Evolutionary conservation across 2,329 filamentous ascomycete genomes (phyloP).

Genomic region (Colletotrichum sojae): DNA sequence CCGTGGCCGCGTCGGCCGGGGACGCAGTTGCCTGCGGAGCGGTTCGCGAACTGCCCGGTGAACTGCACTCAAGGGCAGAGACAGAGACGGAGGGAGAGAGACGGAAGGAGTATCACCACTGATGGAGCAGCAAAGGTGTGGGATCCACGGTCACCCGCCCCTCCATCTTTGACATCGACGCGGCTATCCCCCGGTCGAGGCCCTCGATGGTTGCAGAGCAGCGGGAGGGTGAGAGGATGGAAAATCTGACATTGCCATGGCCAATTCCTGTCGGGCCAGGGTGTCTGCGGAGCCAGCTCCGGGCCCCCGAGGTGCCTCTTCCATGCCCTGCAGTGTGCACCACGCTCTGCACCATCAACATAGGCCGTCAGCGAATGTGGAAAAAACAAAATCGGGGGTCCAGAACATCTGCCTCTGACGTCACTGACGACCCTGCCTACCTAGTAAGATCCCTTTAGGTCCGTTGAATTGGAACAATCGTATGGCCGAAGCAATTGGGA

Average conservation of each 20-base stretch:
- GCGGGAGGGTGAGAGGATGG: background rate
- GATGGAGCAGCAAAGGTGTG: too few species aligned
- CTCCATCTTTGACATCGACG: background rate
- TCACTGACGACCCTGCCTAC: background rate
- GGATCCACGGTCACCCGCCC: background rate
- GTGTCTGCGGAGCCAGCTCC: background rate
- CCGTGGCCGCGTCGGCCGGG: background rate
- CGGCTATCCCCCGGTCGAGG: background rate
- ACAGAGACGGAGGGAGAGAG: background rate
- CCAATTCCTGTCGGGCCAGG: background rate
- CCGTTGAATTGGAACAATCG: too few species aligned
- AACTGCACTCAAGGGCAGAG: background rate
- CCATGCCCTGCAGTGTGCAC: background rate
- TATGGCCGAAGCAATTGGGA: too few species aligned
- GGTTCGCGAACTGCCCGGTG: conserved; percentile 10
- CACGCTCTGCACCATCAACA: background rate
- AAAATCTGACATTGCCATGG: background rate
- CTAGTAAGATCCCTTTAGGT: too few species aligned
- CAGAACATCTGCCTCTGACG: background rate
- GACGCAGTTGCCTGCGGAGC: background rate
- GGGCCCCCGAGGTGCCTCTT: too few species aligned
- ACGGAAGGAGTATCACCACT: too few species aligned
- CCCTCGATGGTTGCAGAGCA: background rate
- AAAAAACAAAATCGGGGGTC: background rate
- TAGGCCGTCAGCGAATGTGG: background rate